Conservation (phyloP, 805 yeast genomes). For the Kluyveromyces starmeri region DNA sequence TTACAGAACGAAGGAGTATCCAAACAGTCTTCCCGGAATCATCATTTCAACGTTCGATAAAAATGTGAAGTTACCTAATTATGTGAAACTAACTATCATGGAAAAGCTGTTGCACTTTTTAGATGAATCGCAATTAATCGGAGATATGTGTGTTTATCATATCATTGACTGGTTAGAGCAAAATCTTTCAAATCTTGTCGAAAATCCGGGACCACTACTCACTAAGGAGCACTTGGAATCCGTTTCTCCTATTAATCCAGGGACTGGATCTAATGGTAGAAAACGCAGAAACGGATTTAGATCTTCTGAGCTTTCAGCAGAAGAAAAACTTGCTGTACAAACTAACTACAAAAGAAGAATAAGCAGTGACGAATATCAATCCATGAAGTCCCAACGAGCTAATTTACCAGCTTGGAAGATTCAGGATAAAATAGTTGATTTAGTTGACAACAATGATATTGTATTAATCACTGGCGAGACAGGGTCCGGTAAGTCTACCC, state of each 20-base stretch:
- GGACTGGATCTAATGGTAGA: background rate
- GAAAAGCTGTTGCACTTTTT: constrained; percentile 39
- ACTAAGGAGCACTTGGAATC: constrained; percentile 13
- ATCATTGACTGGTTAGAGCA: constrained; percentile 75
- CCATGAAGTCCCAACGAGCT: constrained; percentile 40
- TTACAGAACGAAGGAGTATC: constrained; percentile 48
- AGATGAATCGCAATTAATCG: constrained; percentile 39
- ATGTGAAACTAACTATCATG: constrained; percentile 53
- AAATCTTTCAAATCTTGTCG: constrained; percentile 46
- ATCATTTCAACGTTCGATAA: constrained; percentile 37
- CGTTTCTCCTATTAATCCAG: background rate
- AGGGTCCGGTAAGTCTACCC: constrained; percentile 96
- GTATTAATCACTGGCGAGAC: constrained; percentile 91
- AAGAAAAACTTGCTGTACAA: constrained; percentile 30
- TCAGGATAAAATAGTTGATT: constrained; percentile 42
- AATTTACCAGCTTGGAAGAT: constrained; percentile 81
- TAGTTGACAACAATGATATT: constrained; percentile 52
- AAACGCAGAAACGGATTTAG: constrained; percentile 1
- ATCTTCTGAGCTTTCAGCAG: constrained; percentile 15
- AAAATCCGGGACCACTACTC: constrained; percentile 66
- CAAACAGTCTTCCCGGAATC: constrained; percentile 61
- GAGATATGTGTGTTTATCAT: constrained; percentile 60
- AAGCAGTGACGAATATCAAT: constrained; percentile 28
- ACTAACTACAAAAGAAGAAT: constrained; percentile 29
- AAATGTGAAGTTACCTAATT: constrained; percentile 53